phyloP scores from a whole-genome alignment of 495 filamentous ascomycete genomes.

The Recurvomyces mirabilis region DNA sequence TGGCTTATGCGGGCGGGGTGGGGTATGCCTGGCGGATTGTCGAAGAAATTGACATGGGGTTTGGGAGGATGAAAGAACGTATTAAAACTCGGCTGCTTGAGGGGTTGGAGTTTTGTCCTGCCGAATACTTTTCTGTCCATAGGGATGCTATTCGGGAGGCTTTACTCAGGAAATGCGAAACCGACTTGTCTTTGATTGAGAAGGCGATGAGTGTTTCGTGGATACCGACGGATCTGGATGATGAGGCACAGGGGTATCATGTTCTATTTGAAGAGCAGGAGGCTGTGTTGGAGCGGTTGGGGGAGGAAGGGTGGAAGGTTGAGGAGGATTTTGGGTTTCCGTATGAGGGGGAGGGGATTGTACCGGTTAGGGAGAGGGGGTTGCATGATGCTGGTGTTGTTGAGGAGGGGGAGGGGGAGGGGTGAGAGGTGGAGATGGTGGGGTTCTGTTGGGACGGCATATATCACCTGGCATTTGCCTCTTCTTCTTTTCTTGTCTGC shows the following conservation, averaged over 20 bases:
- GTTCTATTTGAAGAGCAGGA: slow-evolving; percentile 11
- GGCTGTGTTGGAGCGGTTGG: slow-evolving; percentile 8
- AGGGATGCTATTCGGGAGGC: slow-evolving; percentile 9
- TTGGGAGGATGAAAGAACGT: background rate
- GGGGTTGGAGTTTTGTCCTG: slow-evolving; percentile 9
- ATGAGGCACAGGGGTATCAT: slow-evolving; percentile 10
- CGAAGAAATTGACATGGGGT: slow-evolving; percentile 7
- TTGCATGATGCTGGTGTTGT: slow-evolving; percentile 16
- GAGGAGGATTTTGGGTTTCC: slow-evolving; percentile 15
- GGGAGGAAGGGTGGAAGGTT: slow-evolving; percentile 8
- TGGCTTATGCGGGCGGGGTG: slow-evolving; percentile 16
- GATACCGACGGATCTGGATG: slow-evolving; percentile 9
- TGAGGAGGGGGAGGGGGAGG: too few species aligned
- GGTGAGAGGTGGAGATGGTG: too few species aligned
- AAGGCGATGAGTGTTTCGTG: slow-evolving; percentile 18
- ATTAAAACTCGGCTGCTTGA: slow-evolving; percentile 15
- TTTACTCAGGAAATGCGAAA: slow-evolving; percentile 17
- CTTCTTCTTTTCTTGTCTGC: too few species aligned
- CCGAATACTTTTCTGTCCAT: background rate
- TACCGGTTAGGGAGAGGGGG: slow-evolving; percentile 4
- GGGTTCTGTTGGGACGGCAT: too few species aligned
- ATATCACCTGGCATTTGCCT: too few species aligned
- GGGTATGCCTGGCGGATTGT: slow-evolving; percentile 19
- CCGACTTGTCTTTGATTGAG: slow-evolving; percentile 20
- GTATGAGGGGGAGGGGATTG: slow-evolving; percentile 3